These are phyloP conservation scores for Leccinum subrobustum DNA, from an alignment of 1,284 basidiomycete genomes.

Conservation along the genomic window DNA sequence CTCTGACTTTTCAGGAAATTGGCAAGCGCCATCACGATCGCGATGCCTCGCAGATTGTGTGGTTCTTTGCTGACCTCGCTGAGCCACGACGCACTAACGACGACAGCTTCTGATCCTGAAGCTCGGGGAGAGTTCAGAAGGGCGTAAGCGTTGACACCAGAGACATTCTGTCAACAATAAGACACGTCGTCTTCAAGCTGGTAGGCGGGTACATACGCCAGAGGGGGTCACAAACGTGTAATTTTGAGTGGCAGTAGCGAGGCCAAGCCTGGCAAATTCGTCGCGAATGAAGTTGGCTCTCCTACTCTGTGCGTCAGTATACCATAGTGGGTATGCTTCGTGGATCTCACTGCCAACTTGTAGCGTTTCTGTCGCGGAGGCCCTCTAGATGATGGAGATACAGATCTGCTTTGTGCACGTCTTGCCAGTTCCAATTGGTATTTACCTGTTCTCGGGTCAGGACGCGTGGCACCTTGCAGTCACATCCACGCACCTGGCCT, in stretches of 20 bases:
- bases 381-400: constrained; percentile 71
- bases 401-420: constrained; percentile 80
- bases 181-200: constrained; percentile 14
- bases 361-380: constrained; percentile 62
- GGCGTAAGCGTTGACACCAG: constrained; percentile 82
- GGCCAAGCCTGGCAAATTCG: constrained; percentile 70
- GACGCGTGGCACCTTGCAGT: neutral
- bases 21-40: constrained; percentile 81
- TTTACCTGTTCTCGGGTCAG: constrained; percentile 59
- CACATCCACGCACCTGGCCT: constrained; percentile 57
- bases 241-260: constrained; percentile 64
- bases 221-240: constrained; percentile 57
- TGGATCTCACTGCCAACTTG: constrained; percentile 64
- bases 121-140: constrained; percentile 81
- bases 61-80: constrained; percentile 62
- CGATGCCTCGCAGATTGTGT: constrained; percentile 84
- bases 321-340: neutral
- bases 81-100: constrained; percentile 87
- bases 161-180: constrained; percentile 36
- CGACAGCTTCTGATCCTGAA: constrained; percentile 87
- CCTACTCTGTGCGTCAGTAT: constrained; percentile 40
- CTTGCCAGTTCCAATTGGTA: constrained; percentile 85
- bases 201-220: constrained; percentile 39
- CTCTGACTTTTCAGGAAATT: constrained; percentile 76
- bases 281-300: constrained; percentile 55